phyloP scores from a whole-genome alignment of 371 early-diverging fungal genomes.

The Mucor mucedo region DNA sequence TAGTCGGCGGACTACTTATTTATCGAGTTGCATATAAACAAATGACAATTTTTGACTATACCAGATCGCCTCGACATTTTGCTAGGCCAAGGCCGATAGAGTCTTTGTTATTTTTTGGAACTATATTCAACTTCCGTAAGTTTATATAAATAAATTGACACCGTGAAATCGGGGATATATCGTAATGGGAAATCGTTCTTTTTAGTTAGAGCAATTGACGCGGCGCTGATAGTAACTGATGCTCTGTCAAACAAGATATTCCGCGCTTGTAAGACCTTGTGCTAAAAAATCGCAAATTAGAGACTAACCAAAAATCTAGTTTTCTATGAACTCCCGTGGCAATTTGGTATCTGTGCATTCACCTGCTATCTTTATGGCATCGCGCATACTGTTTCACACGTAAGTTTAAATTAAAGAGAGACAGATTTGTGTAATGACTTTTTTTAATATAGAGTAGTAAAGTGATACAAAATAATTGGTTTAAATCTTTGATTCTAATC shows the following conservation, averaged over 20 bases:
- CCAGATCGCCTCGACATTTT: conserved; percentile 23
- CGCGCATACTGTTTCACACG: conserved; percentile 44
- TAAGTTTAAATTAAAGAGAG: conserved; percentile 5
- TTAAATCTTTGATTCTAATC: conserved; percentile 25
- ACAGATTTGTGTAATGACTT: background rate
- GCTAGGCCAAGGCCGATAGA: conserved; percentile 49
- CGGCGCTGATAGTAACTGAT: conserved; percentile 31
- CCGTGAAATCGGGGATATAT: no score
- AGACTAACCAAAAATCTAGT: conserved; percentile 18
- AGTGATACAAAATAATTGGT: conserved; percentile 28
- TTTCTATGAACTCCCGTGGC: conserved; percentile 47
- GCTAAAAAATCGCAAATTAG: background rate
- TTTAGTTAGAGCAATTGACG: conserved; percentile 39
- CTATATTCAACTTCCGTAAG: conserved; percentile 35
- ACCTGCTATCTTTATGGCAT: conserved; percentile 49
- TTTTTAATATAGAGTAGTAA: conserved; percentile 34
- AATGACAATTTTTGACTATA: conserved; percentile 30
- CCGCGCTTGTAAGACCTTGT: conserved; percentile 30
- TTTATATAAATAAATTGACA: background rate
- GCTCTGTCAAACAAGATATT: conserved; percentile 26
- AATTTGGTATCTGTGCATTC: conserved; percentile 41
- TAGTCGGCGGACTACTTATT: conserved; percentile 24
- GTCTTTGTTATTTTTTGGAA: conserved; percentile 38
- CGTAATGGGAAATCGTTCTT: background rate
- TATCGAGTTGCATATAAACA: conserved; percentile 29